Evolutionary conservation across 1,139 yeast genomes (phyloP), one percentile per base, ranked within the genome.

Genomic region (Yamadazyma triangularis): DNA sequence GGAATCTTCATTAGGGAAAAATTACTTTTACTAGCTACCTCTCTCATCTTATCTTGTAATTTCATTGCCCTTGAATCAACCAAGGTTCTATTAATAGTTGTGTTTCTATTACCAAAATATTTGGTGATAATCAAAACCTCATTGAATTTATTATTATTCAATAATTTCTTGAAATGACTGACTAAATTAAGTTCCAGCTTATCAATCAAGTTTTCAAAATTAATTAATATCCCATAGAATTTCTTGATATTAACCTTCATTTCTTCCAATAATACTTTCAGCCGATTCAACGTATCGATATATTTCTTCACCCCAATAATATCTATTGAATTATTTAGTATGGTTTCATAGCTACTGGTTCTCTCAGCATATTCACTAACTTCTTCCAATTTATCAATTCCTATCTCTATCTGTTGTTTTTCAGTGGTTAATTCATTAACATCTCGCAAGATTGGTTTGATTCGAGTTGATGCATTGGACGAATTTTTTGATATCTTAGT

Each of bases 381-480:
- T 8, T 70, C 80, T 28, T 69, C 70, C 7, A 86, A 75, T 2
- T 84, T 66, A 25, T 56, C 58, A 30, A 84, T 56, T 4, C 88
- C 81, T 15, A 70, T 64, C 30, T 78, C 80, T 19, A 85, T 71
- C 44, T 79, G 82, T 25, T 61, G 52, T 45, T 79, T 79, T 41
- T 75, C 70, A 1, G 65, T 55, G 18, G 74, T 73, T 32, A 85
- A 56, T 35, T 66, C 63, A 38, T 74, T 75, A 27, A 86, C 84
- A 35, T 77, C 76, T 12, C 70, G 66, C 25, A 86, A 64, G 26
- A 87, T 77, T 0, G 96, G 96, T 33, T 75, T 70, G 45, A 87
- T 77, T 19, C 80, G 70, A 26, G 63, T 56, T 40, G 81, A 78
- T 0, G 95, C 86, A 23, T 72, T 70, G 25, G 69, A 57, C 4